A percentile compares a stretch with the other conserved stretches of the same genome.
Evolutionary conservation across 305 asterid species (phyloP).

Genomic region (Caryopteris hybrid): DNA sequence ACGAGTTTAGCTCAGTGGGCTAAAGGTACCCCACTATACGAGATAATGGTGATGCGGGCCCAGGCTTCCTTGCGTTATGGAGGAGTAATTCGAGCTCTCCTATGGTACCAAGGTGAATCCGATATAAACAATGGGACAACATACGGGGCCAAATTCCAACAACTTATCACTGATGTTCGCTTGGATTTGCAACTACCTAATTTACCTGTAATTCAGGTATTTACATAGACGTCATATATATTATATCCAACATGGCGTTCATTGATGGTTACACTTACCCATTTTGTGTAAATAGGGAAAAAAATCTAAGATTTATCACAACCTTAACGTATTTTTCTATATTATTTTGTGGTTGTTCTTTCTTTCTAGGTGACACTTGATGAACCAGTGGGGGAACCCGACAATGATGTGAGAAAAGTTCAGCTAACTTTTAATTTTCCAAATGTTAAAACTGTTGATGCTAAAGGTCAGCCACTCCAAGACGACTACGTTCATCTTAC

Average conservation of each 20-base stretch:
- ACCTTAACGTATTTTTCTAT: too few relatives aligned
- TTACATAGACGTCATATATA: too few relatives aligned
- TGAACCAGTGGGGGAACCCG: background rate
- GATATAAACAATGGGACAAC: constrained; percentile 1
- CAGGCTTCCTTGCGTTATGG: constrained; percentile 10
- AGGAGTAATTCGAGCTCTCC: constrained; percentile 29
- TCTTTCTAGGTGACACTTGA: background rate
- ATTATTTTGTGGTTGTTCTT: too few relatives aligned
- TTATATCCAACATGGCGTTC: too few relatives aligned
- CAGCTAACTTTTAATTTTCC: background rate
- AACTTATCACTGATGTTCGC: background rate
- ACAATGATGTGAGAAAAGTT: background rate
- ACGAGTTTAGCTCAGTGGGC: constrained; percentile 37
- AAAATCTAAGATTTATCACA: too few relatives aligned
- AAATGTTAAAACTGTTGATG: background rate
- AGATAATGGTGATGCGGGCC: constrained; percentile 23
- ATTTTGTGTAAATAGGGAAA: too few relatives aligned
- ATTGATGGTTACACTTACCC: too few relatives aligned
- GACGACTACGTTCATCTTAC: background rate
- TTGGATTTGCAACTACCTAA: background rate
- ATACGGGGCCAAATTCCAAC: background rate
- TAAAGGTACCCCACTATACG: constrained; percentile 24
- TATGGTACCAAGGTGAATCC: constrained; percentile 72
- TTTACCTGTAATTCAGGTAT: background rate
- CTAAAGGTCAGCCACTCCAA: background rate